Base-by-base conservation (phyloP, 176 grass and related monocot genomes). In the Aegilops sharonensis region DNA sequence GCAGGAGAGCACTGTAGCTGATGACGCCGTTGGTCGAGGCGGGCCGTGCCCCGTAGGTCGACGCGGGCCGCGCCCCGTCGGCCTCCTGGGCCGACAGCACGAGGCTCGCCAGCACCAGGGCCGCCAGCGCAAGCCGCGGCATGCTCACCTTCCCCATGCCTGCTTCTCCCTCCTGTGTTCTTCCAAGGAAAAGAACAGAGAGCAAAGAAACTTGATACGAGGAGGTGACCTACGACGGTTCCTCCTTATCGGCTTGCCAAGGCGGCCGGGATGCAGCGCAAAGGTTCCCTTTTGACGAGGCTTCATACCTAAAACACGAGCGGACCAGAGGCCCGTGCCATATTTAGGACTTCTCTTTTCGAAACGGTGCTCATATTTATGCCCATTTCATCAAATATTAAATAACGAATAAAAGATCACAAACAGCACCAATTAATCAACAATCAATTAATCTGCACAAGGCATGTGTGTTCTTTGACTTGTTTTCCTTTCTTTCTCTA, bases 391-490 rank as follows among this genome's bases (percentile, higher is more conserved):
- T 34, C 32, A 34, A 34, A 34, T 34, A 4, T 34, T 34, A 34
- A 34, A 34, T 34, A 34, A 34, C 4, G 32, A 39, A 8, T 39
- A 8, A 39, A 73, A 73, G 27, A 69, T 36, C 39, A 34, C 8
- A 78, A 60, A 48, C n/a, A 8, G 29, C 83, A 64, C 83, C 20
- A 75, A 75, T 75, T 2, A 57, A 57, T 57, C 1, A 52, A 17
- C 6, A 8, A 57, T 57, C 0, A 83, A 78, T 77, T 42, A 89
- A 79, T 86, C 61, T 82, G 57, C 73, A 89, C 86, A 85, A 34
- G 6, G 13, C 50, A n/a, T 56, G 18, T 10, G 3, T 50, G 24
- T 47, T 75, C 21, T 47, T 68, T 43, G 15, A 17, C 11, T 37
- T 12, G 5, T 2, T 13, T 21, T 72, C 31, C 21, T 43, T 60